A percentile compares a stretch with the other conserved stretches of the same genome.
Evolutionary conservation across 345 rosid genomes (phyloP).

Genomic region (Pelargonium nanum): DNA sequence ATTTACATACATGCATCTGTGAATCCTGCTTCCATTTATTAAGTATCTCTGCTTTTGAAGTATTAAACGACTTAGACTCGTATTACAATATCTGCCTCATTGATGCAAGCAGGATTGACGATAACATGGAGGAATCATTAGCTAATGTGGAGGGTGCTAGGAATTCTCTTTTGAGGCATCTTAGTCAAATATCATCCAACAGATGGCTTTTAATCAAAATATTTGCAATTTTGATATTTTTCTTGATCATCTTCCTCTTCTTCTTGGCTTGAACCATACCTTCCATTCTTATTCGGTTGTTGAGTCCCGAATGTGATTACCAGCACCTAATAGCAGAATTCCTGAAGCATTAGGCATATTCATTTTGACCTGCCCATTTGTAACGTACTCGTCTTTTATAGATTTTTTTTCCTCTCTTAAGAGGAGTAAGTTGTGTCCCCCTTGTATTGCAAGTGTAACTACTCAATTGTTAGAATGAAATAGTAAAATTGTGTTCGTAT

Average conservation of each 20-base stretch:
- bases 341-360: background rate
- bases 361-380: background rate
- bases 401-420: no score
- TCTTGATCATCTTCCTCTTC: constrained; percentile 53
- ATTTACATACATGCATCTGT: background rate
- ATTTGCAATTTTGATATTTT: constrained; percentile 58
- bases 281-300: background rate
- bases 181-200: constrained; percentile 73
- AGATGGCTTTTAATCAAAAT: constrained; percentile 94
- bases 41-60: background rate
- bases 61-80: background rate
- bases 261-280: constrained; percentile 46
- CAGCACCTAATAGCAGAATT: background rate
- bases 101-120: constrained; percentile 61
- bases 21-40: background rate
- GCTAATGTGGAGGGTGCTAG: constrained; percentile 80
- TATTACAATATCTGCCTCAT: constrained; percentile 2
- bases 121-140: constrained; percentile 87
- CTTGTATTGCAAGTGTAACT: no score
- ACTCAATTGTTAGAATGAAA: background rate
- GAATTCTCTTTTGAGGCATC: constrained; percentile 56
- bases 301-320: background rate
- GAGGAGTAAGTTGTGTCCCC: background rate
- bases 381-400: background rate
- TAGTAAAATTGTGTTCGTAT: background rate